These are phyloP conservation scores for Byssothecium circinans DNA, from an alignment of 2,329 filamentous ascomycete genomes.

Conservation along the genomic window DNA sequence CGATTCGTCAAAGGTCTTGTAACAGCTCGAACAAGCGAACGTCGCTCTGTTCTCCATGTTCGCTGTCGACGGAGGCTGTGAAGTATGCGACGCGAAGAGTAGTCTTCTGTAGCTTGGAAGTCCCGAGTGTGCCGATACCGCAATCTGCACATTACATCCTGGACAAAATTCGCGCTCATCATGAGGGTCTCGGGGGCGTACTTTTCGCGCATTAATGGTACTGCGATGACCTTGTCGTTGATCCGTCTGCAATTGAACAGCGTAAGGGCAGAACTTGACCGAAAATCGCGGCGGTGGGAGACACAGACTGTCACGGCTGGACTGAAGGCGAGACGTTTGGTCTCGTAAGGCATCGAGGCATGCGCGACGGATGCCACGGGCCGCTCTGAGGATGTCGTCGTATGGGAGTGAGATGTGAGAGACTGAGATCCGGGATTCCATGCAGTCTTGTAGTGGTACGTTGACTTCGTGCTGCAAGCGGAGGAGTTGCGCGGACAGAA, in stretches of 20 bases:
- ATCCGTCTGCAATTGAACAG: constrained; percentile 31
- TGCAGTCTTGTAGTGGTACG: constrained; percentile 33
- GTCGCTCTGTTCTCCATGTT: constrained; percentile 21
- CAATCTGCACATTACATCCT: constrained; percentile 32
- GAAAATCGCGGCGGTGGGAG: constrained; percentile 41
- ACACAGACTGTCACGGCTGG: constrained; percentile 20
- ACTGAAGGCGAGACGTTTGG: constrained; percentile 30
- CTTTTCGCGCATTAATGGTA: constrained; percentile 29
- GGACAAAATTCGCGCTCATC: constrained; percentile 41
- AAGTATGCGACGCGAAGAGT: constrained; percentile 35
- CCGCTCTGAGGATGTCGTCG: constrained; percentile 33
- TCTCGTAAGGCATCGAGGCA: constrained; percentile 34
- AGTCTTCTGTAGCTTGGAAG: constrained; percentile 33
- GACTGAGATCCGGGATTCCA: constrained; percentile 18
- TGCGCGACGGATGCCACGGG: constrained; percentile 35
- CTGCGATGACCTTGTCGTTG: constrained; percentile 19
- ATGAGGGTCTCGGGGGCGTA: constrained; percentile 29
- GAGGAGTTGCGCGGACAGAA: constrained; percentile 34
- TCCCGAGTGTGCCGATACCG: constrained; percentile 36
- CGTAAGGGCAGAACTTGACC: constrained; percentile 37
- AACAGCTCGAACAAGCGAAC: constrained; percentile 40
- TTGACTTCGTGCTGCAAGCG: constrained; percentile 39
- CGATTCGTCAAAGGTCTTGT: constrained; percentile 39
- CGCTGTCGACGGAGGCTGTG: constrained; percentile 6
- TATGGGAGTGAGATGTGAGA: constrained; percentile 21